Evolutionary conservation across 2,329 filamentous ascomycete species (phyloP), one percentile per base, ranked within the genome.

Genomic region (Macrophomina phaseolina): DNA sequence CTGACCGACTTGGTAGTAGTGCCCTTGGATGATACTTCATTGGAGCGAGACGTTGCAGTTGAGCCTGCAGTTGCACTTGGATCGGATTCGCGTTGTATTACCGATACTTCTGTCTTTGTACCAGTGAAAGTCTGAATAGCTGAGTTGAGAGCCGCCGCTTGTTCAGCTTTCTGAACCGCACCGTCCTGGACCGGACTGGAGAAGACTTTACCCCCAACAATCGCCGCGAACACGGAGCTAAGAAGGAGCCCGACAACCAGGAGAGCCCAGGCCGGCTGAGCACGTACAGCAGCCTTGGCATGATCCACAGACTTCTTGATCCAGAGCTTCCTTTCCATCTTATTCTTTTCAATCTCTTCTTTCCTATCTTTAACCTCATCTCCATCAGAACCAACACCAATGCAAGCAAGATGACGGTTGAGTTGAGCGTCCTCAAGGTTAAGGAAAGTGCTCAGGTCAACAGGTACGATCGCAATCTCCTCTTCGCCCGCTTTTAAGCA

Each of bases 321-420:
- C 38, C 34, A 51, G 14, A 23, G 8, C 30, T 36, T 52, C 38
- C 23, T 45, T 48, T 42, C 63, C 34, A 23, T 40, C 67, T 42
- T 49, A 12, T 28, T 42, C 52, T 49, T 45, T 62, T 49, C 42
- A 49, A 16, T 49, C 45, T 49, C n/a, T 9, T 62, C 32, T 12
- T 49, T 28, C 42, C 8, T 23, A 38, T 49, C 42, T 8, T 38
- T 23, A 23, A 23, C 18, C 42, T 28, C 46, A 23, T 62, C 45
- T 49, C 18, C 58, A 62, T 49, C 18, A 16, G 45, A 62, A 28
- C 51, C 63, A 11, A 65, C 51, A 12, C 64, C 75, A 55, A 79
- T 74, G 28, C 70, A 69, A 42, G 76, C 75, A 42, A 79, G 66
- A 66, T 79, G 77, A n/a, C 77, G 75, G 46, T 78, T 79, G 49